Base-by-base conservation (phyloP, 1,284 basidiomycete genomes). In the Chiua sp. region DNA sequence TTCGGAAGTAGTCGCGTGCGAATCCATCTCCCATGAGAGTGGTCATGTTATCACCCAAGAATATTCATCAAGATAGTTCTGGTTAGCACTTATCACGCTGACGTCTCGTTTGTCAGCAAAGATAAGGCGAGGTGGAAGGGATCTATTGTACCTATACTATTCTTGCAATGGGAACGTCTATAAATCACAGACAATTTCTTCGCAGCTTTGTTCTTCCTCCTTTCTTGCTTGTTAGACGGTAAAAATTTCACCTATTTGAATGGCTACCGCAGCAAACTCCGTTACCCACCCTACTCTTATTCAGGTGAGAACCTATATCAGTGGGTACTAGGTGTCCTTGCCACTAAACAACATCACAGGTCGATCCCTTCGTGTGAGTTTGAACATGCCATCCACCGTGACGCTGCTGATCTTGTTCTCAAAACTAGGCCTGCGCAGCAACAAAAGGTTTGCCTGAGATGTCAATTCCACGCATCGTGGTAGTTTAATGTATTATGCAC, bases 241-340 rank as follows among this genome's bases (percentile, higher is more conserved):
- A 7, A 18, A 39, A 39, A 39, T 7, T 26, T 32, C 39, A 53
- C 26, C n/a, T 20, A 7, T 60, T 60, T 57, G 64, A 57, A 87
- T 87, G 85, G 84, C 85, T 32, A 87, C 85, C 30, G 73, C 73
- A 67, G 83, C 80, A 42, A 87, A 87, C 70, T 87, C 85, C 54
- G 76, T 83, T 30, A 72, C 83, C 16, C 79, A 85, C 65, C 83
- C 82, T 23, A 86, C 82, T 37, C 63, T 86, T 35, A 78, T 87
- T 56, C 44, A 62, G 60, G 65, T 72, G 39, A 65, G 63, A 44
- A n/a, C 12, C 42, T 54, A 23, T 18, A 51, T 7, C 1, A 56
- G 3, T 10, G 8, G 5, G 3, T 16, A 15, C 53, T 30, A 4
- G 12, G 42, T 18, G 33, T 22, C 18, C 2, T 16, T 47, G 59